These are phyloP conservation scores for Colletotrichum sp. DNA, from an alignment of 2,329 filamentous ascomycete species.

Conservation along the genomic window DNA sequence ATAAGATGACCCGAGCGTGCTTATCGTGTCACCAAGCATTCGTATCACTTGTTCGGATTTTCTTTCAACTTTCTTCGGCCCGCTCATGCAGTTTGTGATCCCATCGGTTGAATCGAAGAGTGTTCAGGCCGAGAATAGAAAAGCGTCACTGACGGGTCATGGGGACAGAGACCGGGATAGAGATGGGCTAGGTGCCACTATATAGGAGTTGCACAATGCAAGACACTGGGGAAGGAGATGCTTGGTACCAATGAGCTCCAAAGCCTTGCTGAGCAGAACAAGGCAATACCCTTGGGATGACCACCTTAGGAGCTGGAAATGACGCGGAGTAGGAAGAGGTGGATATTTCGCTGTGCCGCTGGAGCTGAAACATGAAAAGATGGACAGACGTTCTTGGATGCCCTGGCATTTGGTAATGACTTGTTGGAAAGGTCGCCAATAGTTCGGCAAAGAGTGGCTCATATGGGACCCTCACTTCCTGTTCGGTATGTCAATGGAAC, in stretches of 20 bases:
- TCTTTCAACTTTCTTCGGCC: not conserved
- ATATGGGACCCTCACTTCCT: not conserved
- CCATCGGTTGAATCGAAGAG: fast-evolving
- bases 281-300: not conserved
- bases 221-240: not conserved
- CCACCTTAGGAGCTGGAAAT: not conserved
- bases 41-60: not conserved
- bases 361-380: slow-evolving; percentile 10
- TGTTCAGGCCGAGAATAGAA: not conserved
- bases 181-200: not conserved
- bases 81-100: not conserved
- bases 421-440: not conserved
- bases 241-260: not conserved
- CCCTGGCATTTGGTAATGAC: not conserved
- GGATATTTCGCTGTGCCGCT: not conserved
- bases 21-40: not conserved
- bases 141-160: fast-evolving
- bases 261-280: not conserved
- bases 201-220: not conserved
- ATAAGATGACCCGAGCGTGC: not conserved
- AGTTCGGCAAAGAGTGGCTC: not conserved
- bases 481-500: not conserved
- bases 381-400: not conserved
- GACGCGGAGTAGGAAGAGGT: not conserved
- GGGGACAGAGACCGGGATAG: not conserved